Evolutionary conservation across 73 alveolate species (phyloP), one percentile per base, ranked within the genome.

Genomic region (Symbiodinium pilosum): DNA sequence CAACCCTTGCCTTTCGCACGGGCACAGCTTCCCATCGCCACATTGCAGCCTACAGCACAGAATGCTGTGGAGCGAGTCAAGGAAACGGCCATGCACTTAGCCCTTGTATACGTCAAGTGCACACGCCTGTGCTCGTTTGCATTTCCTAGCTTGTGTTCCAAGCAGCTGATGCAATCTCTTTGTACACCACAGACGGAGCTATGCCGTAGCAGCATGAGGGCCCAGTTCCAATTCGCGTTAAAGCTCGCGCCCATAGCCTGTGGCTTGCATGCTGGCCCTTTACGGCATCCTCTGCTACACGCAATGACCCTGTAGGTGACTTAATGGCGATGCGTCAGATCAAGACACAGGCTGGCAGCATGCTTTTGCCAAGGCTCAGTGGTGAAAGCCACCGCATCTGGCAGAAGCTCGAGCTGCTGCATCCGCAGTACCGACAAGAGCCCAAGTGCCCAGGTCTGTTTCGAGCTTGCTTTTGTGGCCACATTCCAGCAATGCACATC

Each of bases 301-400:
- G n/a, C n/a, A n/a, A n/a, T n/a, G n/a, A n/a, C n/a, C n/a, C n/a
- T n/a, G n/a, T n/a, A n/a, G n/a, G n/a, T n/a, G n/a, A n/a, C n/a
- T n/a, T n/a, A n/a, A n/a, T n/a, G n/a, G n/a, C n/a, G n/a, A n/a
- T n/a, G n/a, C n/a, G n/a, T n/a, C n/a, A n/a, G n/a, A n/a, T n/a
- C n/a, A n/a, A n/a, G n/a, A n/a, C n/a, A n/a, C n/a, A n/a, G n/a
- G n/a, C n/a, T n/a, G 6, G 59, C 59, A 47, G 6, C 59, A 47
- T 47, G 59, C 59, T 47, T 14, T 47, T 47, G 59, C 93, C 93
- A 30, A 28, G 93, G 42, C 20, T 11, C 93, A 21, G 93, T 34
- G 93, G 54, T 26, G 38, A 86, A 52, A 41, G 93, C 54, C 54
- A 52, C 83, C 9, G 42, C 52, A 43, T 86, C 93, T 2, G 93